A percentile compares a stretch with the other conserved stretches of the same genome.
Evolutionary conservation across 2,329 filamentous ascomycete genomes (phyloP).

Genomic region (Botrytis fabae): DNA sequence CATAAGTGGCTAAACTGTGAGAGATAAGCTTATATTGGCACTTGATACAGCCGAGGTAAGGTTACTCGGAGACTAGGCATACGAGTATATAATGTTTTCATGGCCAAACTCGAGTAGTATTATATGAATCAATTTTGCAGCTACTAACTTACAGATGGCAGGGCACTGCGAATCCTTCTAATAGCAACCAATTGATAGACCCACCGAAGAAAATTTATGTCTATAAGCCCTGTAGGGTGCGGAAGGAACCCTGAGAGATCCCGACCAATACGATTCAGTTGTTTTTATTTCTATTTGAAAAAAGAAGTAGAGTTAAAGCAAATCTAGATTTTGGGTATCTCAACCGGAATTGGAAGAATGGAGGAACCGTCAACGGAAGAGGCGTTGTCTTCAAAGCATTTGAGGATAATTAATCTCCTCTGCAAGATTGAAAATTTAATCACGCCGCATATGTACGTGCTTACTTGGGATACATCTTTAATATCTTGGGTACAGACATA

Average conservation of each 20-base stretch:
- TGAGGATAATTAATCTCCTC: neutral
- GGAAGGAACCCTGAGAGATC: neutral
- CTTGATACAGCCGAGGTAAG: neutral
- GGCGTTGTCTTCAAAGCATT: neutral
- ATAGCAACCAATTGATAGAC: neutral
- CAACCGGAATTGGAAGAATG: neutral
- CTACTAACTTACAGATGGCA: neutral
- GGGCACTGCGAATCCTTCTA: neutral
- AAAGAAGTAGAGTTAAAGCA: neutral
- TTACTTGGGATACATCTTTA: neutral
- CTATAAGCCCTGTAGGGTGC: neutral
- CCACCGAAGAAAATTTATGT: neutral
- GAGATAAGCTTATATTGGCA: neutral
- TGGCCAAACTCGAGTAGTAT: neutral
- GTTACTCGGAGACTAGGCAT: neutral
- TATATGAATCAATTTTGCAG: neutral
- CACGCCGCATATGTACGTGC: neutral
- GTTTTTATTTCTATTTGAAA: neutral
- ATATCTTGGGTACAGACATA: neutral
- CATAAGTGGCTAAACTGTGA: neutral
- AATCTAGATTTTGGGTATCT: neutral
- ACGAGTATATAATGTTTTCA: neutral
- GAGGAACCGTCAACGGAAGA: neutral
- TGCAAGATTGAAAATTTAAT: neutral
- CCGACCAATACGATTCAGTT: neutral